phyloP scores from a whole-genome alignment of 371 early-diverging fungal species.

The Rhizopus stolonifer region DNA sequence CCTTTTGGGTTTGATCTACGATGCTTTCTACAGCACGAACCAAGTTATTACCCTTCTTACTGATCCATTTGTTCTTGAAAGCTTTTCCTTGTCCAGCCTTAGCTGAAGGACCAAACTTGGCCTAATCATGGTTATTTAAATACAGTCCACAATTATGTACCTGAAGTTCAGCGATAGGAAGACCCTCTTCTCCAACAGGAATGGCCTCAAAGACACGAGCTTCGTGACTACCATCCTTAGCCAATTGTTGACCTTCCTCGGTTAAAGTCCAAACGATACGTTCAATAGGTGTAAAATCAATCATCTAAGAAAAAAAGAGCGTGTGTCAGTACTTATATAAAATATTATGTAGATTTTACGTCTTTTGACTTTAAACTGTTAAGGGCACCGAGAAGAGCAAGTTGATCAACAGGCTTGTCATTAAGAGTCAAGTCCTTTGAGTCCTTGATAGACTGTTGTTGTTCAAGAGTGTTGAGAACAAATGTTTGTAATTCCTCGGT shows the following conservation, averaged over 20 bases:
- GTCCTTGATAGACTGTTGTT: slow-evolving; percentile 60
- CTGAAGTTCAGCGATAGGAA: slow-evolving; percentile 78
- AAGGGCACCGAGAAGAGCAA: slow-evolving; percentile 77
- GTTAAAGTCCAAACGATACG: slow-evolving; percentile 81
- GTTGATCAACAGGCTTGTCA: slow-evolving; percentile 65
- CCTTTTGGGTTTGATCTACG: slow-evolving; percentile 81
- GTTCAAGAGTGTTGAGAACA: slow-evolving; percentile 69
- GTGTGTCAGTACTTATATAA: neutral
- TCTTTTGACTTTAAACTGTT: slow-evolving; percentile 86
- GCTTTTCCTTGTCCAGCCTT: slow-evolving; percentile 95
- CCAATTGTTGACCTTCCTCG: slow-evolving; percentile 84
- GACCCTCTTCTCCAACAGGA: slow-evolving; percentile 79
- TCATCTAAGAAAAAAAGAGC: slow-evolving; percentile 64
- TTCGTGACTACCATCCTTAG: slow-evolving; percentile 90
- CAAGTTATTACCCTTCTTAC: slow-evolving; percentile 73
- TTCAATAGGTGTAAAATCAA: slow-evolving; percentile 79
- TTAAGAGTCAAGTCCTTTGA: slow-evolving; percentile 60
- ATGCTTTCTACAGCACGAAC: slow-evolving; percentile 75
- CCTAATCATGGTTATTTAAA: no score
- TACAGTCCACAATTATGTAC: slow-evolving; percentile 39
- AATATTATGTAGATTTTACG: slow-evolving; percentile 49
- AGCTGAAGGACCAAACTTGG: slow-evolving; percentile 70
- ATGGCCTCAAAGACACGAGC: slow-evolving; percentile 91
- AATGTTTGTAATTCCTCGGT: slow-evolving; percentile 65
- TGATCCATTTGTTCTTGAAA: slow-evolving; percentile 96